Percentiles rank a stretch among this genome's conserved stretches.
Evolutionary conservation across 495 filamentous ascomycete species (phyloP).

Genomic region (Physcia stellaris): DNA sequence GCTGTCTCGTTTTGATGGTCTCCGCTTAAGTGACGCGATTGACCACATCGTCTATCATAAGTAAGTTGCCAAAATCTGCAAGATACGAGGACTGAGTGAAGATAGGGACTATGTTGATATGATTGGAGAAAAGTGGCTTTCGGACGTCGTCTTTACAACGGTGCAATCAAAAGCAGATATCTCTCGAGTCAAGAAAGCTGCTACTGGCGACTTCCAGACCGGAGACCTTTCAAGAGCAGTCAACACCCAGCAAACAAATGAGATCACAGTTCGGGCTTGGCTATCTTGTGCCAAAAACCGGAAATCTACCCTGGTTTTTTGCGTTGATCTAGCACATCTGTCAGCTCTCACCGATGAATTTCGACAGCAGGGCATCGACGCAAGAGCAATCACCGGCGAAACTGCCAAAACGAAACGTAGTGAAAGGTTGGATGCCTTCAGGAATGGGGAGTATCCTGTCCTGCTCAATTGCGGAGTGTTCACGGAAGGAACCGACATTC

Average conservation of each 20-base stretch:
- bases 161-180: slow-evolving; percentile 71
- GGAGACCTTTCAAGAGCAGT: slow-evolving; percentile 61
- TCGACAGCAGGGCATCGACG: slow-evolving; percentile 64
- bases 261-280: slow-evolving; percentile 76
- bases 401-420: slow-evolving; percentile 52
- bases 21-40: slow-evolving; percentile 75
- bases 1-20: slow-evolving; percentile 75
- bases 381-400: slow-evolving; percentile 67
- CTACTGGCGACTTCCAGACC: slow-evolving; percentile 66
- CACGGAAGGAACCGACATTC: slow-evolving; percentile 94
- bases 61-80: slow-evolving; percentile 13
- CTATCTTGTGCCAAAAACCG: slow-evolving; percentile 53
- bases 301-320: slow-evolving; percentile 85
- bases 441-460: slow-evolving; percentile 62
- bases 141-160: slow-evolving; percentile 84
- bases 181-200: slow-evolving; percentile 45
- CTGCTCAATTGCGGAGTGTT: slow-evolving; percentile 93
- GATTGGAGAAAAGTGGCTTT: slow-evolving; percentile 78
- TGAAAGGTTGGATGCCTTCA: slow-evolving; percentile 60
- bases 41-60: slow-evolving; percentile 97
- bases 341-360: slow-evolving; percentile 58
- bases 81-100: slow-evolving; percentile 5
- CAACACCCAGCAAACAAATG: slow-evolving; percentile 65
- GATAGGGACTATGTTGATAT: slow-evolving; percentile 78
- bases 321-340: slow-evolving; percentile 78